Conservation (phyloP, 495 filamentous ascomycete genomes). For the Viridothelium virens region DNA sequence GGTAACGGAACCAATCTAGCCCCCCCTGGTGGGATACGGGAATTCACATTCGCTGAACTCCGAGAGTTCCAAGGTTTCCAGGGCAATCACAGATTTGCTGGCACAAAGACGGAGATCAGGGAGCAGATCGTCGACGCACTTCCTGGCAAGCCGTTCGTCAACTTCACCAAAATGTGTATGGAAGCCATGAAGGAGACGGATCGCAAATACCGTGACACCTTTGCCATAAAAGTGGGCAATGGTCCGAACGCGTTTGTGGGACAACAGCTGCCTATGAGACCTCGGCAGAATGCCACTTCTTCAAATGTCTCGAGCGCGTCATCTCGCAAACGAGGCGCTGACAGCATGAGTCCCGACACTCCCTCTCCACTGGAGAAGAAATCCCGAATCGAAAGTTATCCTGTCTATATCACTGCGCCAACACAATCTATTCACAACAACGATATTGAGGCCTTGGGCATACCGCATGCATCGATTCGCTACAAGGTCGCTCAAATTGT, state of each 20-base stretch:
- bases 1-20: conserved; percentile 43
- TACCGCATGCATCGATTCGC: neutral
- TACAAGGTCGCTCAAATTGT: neutral
- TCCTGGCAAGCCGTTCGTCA: conserved; percentile 33
- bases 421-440: no score
- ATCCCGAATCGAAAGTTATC: neutral
- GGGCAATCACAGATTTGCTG: conserved; percentile 49
- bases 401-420: no score
- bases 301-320: neutral
- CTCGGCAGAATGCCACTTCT: neutral
- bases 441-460: neutral
- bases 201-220: neutral
- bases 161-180: neutral
- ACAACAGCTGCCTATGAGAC: neutral
- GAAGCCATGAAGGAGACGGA: neutral
- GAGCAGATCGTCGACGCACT: conserved; percentile 87
- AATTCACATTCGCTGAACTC: conserved; percentile 65
- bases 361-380: neutral
- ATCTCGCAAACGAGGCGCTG: neutral
- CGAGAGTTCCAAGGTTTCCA: conserved; percentile 75
- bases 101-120: conserved; percentile 37
- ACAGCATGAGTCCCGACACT: neutral
- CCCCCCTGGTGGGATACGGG: conserved; percentile 60
- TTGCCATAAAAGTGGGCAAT: neutral
- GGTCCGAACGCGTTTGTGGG: neutral